phyloP scores from a whole-genome alignment of 306 rosid species.

The Urtica urens region DNA sequence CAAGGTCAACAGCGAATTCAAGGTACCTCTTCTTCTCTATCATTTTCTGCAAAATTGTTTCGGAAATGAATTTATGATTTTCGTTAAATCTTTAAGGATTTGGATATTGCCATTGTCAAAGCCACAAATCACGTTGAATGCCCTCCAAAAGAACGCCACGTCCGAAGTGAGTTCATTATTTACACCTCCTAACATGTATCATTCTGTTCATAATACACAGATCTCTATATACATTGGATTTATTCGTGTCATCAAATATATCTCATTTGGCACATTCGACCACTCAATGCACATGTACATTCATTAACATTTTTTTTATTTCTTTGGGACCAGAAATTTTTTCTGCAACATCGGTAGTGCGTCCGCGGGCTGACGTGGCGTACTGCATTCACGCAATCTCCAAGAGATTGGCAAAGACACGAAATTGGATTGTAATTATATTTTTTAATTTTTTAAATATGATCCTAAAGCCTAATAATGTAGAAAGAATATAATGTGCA shows the following conservation, averaged over 20 bases:
- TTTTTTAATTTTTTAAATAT: background rate
- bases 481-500: background rate
- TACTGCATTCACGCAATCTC: constrained; percentile 73
- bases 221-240: no score
- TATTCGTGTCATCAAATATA: no score
- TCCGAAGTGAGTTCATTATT: constrained; percentile 54
- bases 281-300: background rate
- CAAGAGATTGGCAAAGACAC: constrained; percentile 71
- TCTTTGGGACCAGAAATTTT: constrained; percentile 43
- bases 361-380: constrained; percentile 82
- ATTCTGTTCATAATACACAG: background rate
- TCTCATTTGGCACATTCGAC: background rate
- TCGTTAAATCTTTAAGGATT: constrained; percentile 50
- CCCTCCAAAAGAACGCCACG: constrained; percentile 92
- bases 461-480: background rate
- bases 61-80: no score
- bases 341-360: constrained; percentile 60
- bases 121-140: constrained; percentile 84
- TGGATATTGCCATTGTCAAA: constrained; percentile 88
- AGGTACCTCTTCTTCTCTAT: constrained; percentile 27
- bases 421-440: constrained; percentile 66
- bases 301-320: background rate
- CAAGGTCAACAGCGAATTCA: constrained; percentile 86
- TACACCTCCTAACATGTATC: background rate
- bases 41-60: background rate